Evolutionary conservation across 768 basidiomycete species (phyloP).

Genomic region (Kwoniella sp.): DNA sequence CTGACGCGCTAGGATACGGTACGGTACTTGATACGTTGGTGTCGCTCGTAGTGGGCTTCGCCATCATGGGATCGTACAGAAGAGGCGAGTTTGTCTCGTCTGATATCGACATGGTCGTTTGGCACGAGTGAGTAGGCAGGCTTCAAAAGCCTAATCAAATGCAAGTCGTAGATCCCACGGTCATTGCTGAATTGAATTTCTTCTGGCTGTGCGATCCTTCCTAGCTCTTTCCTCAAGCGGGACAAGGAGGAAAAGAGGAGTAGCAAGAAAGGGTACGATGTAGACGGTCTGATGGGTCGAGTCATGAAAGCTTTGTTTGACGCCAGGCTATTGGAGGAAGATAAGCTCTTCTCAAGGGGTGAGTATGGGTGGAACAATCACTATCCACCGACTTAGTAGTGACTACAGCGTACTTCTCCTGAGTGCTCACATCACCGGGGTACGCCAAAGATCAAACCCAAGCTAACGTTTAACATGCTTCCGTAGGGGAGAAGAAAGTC

Average conservation of each 20-base stretch:
- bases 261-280: constrained; percentile 16
- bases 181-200: no score
- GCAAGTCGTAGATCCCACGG: no score
- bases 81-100: constrained; percentile 46
- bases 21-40: no score
- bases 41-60: constrained; percentile 36
- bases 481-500: constrained; percentile 46
- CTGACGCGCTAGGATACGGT: no score
- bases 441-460: no score
- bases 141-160: no score
- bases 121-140: constrained; percentile 49
- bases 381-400: no score
- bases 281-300: constrained; percentile 36
- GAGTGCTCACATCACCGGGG: no score
- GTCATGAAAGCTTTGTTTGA: constrained; percentile 31
- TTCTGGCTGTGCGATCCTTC: no score
- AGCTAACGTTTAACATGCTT: no score
- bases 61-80: constrained; percentile 51
- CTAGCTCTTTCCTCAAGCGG: constrained; percentile 25
- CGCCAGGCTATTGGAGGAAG: constrained; percentile 32
- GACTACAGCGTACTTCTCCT: no score
- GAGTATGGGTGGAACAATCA: no score
- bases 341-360: constrained; percentile 43
- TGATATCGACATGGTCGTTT: constrained; percentile 51
- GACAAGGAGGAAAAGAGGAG: constrained; percentile 23